Base-by-base conservation (phyloP, 2,329 filamentous ascomycete species). In the Fusarium palustre region DNA sequence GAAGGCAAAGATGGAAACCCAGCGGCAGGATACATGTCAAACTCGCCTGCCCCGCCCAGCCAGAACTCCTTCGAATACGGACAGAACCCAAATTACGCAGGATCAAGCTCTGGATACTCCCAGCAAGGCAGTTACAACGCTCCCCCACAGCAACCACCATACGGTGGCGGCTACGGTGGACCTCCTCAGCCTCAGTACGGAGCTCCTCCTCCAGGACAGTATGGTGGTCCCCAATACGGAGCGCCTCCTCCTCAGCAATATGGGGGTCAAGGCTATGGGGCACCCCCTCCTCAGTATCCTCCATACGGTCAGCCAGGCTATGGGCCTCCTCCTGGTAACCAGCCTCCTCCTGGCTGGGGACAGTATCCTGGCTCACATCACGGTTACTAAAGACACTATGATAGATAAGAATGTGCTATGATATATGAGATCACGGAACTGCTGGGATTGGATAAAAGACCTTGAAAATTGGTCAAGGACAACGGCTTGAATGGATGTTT, bases 1-100 rank as follows among this genome's bases (percentile, higher is more conserved):
- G 82, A 82, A 41, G 85, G 84, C 4, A 79, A 79, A 6, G 83
- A 86, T 60, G 79, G 79, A 22, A 78, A 81, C 39, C 73, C 80
- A 54, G 65, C 75, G 38, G 48, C 76, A 61, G 79, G 78, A 54
- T 81, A 81, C 57, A 66, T 79, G 31, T 82, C 82, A 5, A 75
- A 71, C 53, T 80, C 81, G 3, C 80, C 83, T 43, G 79, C 79
- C 3, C 78, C 78, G 2, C 74, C 73, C 25, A 70, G 69, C 71
- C 68, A 69, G 75, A 59, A 74, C 68, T 75, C 77, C 0, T 85
- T 81, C 63, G 81, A 81, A n/a, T 83, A 84, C 61, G 78, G 80
- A 28, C 70, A 81, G 42, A 78, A 78, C 54, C 72, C 77, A 2
- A 75, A 73, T 18, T 80, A 80, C 30, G 68, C 71, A 3, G 64